Percentiles rank a stretch among this genome's conserved stretches.
Evolutionary conservation across 768 basidiomycete species (phyloP).

Genomic region (Leccinellum rugosiceps): DNA sequence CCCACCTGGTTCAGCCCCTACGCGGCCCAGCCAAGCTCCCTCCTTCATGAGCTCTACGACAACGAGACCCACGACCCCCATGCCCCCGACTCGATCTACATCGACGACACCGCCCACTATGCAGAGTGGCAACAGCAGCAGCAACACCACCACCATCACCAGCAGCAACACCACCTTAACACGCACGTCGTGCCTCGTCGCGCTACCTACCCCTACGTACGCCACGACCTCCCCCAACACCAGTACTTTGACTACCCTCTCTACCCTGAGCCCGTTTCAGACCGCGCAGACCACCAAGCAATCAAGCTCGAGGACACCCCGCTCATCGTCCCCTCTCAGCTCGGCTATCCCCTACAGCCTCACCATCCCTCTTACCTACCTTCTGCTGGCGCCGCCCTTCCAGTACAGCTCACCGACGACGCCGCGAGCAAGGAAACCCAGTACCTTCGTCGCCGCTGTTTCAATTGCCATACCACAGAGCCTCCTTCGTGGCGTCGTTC

Average conservation of each 20-base stretch:
- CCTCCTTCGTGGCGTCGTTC: slow-evolving; percentile 86
- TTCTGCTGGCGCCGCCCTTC: slow-evolving; percentile 42
- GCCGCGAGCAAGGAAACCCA: slow-evolving; percentile 89
- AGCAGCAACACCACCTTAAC: slow-evolving; percentile 30
- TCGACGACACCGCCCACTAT: slow-evolving; percentile 35
- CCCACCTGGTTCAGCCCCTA: slow-evolving; percentile 33
- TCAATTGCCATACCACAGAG: slow-evolving; percentile 90
- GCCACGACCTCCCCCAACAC: slow-evolving; percentile 58
- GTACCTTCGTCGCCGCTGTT: slow-evolving; percentile 82
- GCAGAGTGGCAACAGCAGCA: slow-evolving; percentile 34
- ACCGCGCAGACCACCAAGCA: slow-evolving; percentile 28
- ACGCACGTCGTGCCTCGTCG: slow-evolving; percentile 47
- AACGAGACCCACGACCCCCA: slow-evolving; percentile 45
- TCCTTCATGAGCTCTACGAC: slow-evolving; percentile 74
- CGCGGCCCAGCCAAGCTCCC: slow-evolving; percentile 41
- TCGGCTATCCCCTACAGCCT: slow-evolving; percentile 33
- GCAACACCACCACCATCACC: slow-evolving; percentile 29
- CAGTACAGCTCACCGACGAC: slow-evolving; percentile 87
- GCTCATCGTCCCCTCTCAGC: slow-evolving; percentile 61
- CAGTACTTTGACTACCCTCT: slow-evolving; percentile 36
- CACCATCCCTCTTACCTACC: slow-evolving; percentile 38
- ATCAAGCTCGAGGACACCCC: slow-evolving; percentile 69
- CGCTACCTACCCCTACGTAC: slow-evolving; percentile 74
- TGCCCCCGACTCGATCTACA: slow-evolving; percentile 30
- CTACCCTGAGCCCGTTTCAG: slow-evolving; percentile 39